Base-by-base conservation (phyloP, 2,329 filamentous ascomycete genomes). In the Fusarium oligoseptatum region DNA sequence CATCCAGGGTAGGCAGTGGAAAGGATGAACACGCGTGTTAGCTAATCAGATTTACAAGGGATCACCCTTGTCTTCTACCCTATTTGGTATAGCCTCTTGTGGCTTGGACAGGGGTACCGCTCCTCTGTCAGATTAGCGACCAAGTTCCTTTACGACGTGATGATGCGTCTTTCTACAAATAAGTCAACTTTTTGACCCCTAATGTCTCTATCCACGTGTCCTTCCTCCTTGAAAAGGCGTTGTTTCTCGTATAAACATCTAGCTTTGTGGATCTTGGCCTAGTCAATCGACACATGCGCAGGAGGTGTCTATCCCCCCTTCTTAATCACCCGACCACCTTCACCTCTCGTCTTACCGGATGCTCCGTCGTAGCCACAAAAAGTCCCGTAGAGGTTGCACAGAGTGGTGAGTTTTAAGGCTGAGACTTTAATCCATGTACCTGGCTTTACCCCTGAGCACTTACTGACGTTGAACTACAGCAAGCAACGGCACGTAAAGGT, bases 401-500 rank as follows among this genome's bases (percentile, higher is more conserved):
- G 62, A 76, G 15, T 76, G 75, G 72, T 74, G 1, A 63, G 72
- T 62, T 22, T 1, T 4, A 27, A 11, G 32, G 12, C 20, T 36
- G 55, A n/a, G 0, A 1, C 9, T 12, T 41, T 9, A 9, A 27
- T n/a, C 58, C 12, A 6, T 20, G 12, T 32, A 22, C 37, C 1
- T 2, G 0, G 10, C 6, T n/a, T 29, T 12, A 10, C 22, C 56
- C 9, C n/a, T 48, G 60, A 20, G 11, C 45, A 41, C 29, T 10
- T 39, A 36, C 48, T 73, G 3, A 74, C 12, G 1, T 7, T 5
- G 2, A 3, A 9, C 3, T 3, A 2, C 1, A 74, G 72, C 50
- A 76, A 76, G 8, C 61, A 15, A 24, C 66, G 75, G 2, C 75
- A 76, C 22, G 70, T 76, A 2, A 77, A 75, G 43, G 75, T 76